Percentiles rank a stretch among this genome's conserved stretches.
Conservation (phyloP, 768 basidiomycete species). For the Lactifluus piperatus region DNA sequence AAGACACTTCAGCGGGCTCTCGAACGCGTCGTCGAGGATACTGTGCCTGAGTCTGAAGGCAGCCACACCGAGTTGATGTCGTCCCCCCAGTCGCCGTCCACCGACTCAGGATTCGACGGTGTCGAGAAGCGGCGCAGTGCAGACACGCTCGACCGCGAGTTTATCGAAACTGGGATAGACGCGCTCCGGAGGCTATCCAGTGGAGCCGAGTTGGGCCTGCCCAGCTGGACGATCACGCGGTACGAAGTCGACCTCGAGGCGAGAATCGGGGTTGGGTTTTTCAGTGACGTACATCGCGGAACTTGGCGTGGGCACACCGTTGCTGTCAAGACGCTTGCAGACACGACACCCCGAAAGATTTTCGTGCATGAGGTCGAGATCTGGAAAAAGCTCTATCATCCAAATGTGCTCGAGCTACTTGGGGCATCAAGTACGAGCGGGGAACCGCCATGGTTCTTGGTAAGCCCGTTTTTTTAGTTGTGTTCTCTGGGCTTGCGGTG, state of each 20-base stretch:
- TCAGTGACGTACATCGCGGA: slow-evolving; percentile 73
- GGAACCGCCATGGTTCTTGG: slow-evolving; percentile 67
- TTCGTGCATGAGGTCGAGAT: slow-evolving; percentile 65
- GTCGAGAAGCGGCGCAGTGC: slow-evolving; percentile 14
- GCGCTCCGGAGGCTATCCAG: slow-evolving; percentile 55
- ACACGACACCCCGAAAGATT: slow-evolving; percentile 48
- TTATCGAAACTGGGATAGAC: slow-evolving; percentile 66
- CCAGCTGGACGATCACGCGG: slow-evolving; percentile 73
- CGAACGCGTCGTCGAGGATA: slow-evolving; percentile 36
- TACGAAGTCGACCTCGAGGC: slow-evolving; percentile 69
- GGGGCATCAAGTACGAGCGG: slow-evolving; percentile 68
- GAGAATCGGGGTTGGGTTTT: slow-evolving; percentile 65
- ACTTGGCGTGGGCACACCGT: slow-evolving; percentile 59
- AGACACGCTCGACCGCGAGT: slow-evolving; percentile 57
- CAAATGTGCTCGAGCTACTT: slow-evolving; percentile 62
- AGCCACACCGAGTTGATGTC: neutral
- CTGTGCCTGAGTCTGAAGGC: slow-evolving; percentile 22
- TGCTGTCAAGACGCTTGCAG: slow-evolving; percentile 64
- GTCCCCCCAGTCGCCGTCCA: neutral
- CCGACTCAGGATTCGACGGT: neutral
- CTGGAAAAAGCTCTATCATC: slow-evolving; percentile 63
- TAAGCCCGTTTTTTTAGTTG: neutral
- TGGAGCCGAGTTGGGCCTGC: slow-evolving; percentile 30
- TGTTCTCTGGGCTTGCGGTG: slow-evolving; percentile 10
- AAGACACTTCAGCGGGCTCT: slow-evolving; percentile 68